Conservation (phyloP, 2,329 filamentous ascomycete genomes). For the Apiospora phragmitis region DNA sequence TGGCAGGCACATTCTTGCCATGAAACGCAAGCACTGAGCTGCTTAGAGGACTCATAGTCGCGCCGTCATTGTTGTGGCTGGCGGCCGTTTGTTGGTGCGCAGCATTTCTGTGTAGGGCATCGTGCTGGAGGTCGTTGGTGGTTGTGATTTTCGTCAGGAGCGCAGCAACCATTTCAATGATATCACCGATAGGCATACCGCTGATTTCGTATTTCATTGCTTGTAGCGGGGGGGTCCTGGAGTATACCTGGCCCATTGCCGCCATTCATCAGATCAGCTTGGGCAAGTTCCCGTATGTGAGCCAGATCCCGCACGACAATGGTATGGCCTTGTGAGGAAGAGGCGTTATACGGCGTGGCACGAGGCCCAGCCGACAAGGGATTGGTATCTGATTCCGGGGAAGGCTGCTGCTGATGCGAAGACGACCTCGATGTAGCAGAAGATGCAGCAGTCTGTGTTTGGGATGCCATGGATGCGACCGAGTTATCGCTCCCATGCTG, state of each 20-base stretch:
- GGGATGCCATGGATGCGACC: constrained; percentile 50
- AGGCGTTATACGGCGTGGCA: constrained; percentile 34
- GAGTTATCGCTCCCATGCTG: constrained; percentile 41
- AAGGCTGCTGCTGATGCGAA: constrained; percentile 29
- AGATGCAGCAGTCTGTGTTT: constrained; percentile 29
- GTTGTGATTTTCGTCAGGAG: constrained; percentile 95
- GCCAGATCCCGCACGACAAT: constrained; percentile 86
- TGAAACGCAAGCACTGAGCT: constrained; percentile 88
- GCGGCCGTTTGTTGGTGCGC: constrained; percentile 58
- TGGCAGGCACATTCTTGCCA: constrained; percentile 95
- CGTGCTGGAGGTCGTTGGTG: constrained; percentile 92
- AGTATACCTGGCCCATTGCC: constrained; percentile 48
- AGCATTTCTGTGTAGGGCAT: constrained; percentile 76
- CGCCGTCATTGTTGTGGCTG: constrained; percentile 41
- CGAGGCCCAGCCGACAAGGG: constrained; percentile 23
- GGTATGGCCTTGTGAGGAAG: constrained; percentile 46
- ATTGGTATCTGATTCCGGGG: constrained; percentile 28
- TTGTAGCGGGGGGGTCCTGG: constrained; percentile 50
- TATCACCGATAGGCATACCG: constrained; percentile 93
- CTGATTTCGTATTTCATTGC: constrained; percentile 87
- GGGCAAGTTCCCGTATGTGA: constrained; percentile 87
- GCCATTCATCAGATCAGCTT: constrained; percentile 67
- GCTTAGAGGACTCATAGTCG: constrained; percentile 61
- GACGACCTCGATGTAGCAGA: constrained; percentile 25
- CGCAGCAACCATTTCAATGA: constrained; percentile 98